Conservation (phyloP, 2,329 filamentous ascomycete genomes). For the Capronia americana region DNA sequence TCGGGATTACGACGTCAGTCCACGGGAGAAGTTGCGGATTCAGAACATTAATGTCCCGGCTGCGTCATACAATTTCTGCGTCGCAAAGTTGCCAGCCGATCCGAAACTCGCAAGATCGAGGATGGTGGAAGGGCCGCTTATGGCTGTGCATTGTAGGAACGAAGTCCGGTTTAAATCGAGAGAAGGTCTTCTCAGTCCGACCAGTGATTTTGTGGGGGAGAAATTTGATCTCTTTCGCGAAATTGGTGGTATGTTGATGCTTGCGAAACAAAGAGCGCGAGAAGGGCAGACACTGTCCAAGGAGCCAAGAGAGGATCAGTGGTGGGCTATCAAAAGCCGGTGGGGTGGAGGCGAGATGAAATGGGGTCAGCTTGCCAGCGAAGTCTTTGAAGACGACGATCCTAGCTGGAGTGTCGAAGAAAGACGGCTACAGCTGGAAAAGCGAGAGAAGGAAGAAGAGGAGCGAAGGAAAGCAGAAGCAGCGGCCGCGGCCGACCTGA, state of each 20-base stretch:
- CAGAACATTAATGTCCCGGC: conserved; percentile 56
- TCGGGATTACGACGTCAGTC: conserved; percentile 54
- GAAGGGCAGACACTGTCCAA: conserved; percentile 58
- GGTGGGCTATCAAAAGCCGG: conserved; percentile 64
- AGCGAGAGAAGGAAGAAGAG: conserved; percentile 32
- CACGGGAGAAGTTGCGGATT: conserved; percentile 54
- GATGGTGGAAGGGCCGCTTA: conserved; percentile 63
- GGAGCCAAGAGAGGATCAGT: conserved; percentile 61
- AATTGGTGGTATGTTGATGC: conserved; percentile 61
- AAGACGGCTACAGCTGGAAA: conserved; percentile 37
- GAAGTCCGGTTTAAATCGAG: conserved; percentile 60
- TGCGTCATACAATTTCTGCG: conserved; percentile 61
- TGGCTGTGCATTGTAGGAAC: conserved; percentile 61
- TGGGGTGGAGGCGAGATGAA: conserved; percentile 60
- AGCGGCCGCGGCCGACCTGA: conserved; percentile 26
- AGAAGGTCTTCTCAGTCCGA: conserved; percentile 23
- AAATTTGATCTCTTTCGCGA: conserved; percentile 64
- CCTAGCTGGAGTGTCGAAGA: conserved; percentile 46
- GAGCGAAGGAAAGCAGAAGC: conserved; percentile 30
- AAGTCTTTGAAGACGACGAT: conserved; percentile 39
- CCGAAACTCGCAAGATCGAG: conserved; percentile 59
- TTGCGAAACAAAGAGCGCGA: conserved; percentile 66
- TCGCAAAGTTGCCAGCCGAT: conserved; percentile 61
- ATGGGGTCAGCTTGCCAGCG: conserved; percentile 42
- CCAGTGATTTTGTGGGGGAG: conserved; percentile 43